Evolutionary conservation across 208 protist species (phyloP).

Genomic region (Acanthamoeba lugdunensis): DNA sequence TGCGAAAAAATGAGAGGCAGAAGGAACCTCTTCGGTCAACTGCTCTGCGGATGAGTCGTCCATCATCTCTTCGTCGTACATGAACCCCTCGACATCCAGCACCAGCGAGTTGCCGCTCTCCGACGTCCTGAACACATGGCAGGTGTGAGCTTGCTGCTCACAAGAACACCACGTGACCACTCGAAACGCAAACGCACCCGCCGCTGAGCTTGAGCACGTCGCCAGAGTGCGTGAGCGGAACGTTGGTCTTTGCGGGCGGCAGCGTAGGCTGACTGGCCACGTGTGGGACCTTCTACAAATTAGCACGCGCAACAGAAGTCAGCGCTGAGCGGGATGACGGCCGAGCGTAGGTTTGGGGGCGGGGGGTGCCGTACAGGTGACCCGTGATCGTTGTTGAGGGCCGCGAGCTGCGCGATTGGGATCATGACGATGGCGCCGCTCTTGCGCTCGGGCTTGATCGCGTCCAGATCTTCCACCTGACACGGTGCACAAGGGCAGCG

Average conservation of each 20-base stretch:
- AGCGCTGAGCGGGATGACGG: neutral
- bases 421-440: neutral
- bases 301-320: neutral
- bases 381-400: neutral
- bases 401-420: neutral
- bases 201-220: neutral
- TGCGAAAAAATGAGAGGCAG: neutral
- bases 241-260: neutral
- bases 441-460: constrained; percentile 11
- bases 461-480: neutral
- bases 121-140: neutral
- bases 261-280: neutral
- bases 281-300: neutral
- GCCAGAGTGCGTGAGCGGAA: neutral
- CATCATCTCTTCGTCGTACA: constrained; percentile 21
- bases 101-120: constrained; percentile 18
- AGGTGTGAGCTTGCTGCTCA: neutral
- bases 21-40: neutral
- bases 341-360: neutral
- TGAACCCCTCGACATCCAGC: neutral
- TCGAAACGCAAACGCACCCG: neutral
- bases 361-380: neutral
- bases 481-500: neutral
- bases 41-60: neutral
- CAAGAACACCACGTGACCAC: neutral